These are phyloP conservation scores for Pythium oligandrum DNA, from an alignment of 352 stramenopile genomes.

Conservation along the genomic window DNA sequence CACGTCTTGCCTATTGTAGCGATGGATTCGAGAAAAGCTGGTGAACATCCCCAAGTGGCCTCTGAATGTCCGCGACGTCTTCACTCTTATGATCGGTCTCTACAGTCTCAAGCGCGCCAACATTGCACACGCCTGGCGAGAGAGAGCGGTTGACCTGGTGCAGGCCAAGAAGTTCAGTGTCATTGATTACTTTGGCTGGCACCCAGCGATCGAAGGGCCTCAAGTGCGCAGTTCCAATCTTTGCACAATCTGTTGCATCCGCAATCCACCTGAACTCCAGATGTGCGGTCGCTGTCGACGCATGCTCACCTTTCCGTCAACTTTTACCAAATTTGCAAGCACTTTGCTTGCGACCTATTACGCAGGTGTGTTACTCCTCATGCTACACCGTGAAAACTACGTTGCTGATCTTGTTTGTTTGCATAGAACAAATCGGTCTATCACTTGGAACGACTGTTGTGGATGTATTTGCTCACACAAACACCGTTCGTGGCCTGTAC, in stretches of 20 bases:
- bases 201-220: slow-evolving; percentile 68
- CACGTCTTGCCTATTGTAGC: slow-evolving; percentile 21
- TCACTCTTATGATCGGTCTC: slow-evolving; percentile 72
- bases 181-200: slow-evolving; percentile 77
- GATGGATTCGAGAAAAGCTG: slow-evolving; percentile 78
- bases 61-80: slow-evolving; percentile 65
- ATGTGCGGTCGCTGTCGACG: slow-evolving; percentile 53
- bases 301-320: slow-evolving; percentile 57
- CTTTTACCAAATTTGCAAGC: slow-evolving; percentile 78
- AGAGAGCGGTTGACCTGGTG: slow-evolving; percentile 47
- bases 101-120: slow-evolving; percentile 65
- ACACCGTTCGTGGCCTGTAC: slow-evolving; percentile 58
- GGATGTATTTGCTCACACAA: slow-evolving; percentile 73
- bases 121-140: slow-evolving; percentile 52
- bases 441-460: slow-evolving; percentile 56
- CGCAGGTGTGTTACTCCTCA: slow-evolving; percentile 32
- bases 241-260: slow-evolving; percentile 66
- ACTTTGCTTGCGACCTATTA: slow-evolving; percentile 70
- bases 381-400: background rate
- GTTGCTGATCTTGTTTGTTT: background rate
- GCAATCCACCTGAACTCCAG: slow-evolving; percentile 57
- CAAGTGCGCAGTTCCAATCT: slow-evolving; percentile 70
- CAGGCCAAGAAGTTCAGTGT: slow-evolving; percentile 61
- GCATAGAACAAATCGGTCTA: slow-evolving; percentile 66
- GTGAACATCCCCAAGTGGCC: slow-evolving; percentile 29